A percentile compares a stretch with the other conserved stretches of the same genome.
phyloP scores from a whole-genome alignment of 2,329 filamentous ascomycete species.

The Penicillium sp. region DNA sequence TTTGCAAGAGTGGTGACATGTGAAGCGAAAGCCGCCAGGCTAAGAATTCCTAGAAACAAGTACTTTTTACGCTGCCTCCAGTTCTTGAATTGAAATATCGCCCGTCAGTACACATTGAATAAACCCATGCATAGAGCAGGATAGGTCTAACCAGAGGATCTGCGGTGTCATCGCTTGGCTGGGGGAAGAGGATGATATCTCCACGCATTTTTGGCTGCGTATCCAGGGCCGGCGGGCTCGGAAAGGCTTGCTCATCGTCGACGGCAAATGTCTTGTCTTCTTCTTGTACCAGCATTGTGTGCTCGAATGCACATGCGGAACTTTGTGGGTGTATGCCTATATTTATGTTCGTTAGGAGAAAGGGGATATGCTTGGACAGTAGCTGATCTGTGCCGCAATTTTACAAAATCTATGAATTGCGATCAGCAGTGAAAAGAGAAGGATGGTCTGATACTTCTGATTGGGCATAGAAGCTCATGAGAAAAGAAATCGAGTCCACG shows the following conservation, averaged over 20 bases:
- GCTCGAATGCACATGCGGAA: background rate
- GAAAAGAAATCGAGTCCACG: background rate
- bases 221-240: background rate
- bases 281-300: background rate
- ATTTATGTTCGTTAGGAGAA: background rate
- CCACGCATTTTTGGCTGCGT: constrained; percentile 9
- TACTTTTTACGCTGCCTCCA: constrained; percentile 14
- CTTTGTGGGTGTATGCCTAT: background rate
- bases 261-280: background rate
- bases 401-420: background rate
- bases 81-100: constrained; percentile 1
- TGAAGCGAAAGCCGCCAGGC: constrained; percentile 8
- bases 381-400: too few species aligned
- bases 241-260: background rate
- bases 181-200: constrained; percentile 10
- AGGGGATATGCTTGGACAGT: too few species aligned
- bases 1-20: constrained; percentile 9
- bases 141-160: constrained; percentile 12
- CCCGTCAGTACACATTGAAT: background rate
- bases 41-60: constrained; percentile 4
- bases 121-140: background rate
- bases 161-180: constrained; percentile 3
- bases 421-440: background rate
- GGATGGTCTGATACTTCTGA: background rate
- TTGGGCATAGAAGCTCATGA: background rate